Base-by-base conservation (phyloP, 2,329 filamentous ascomycete genomes). In the Elsinoe ampelina region DNA sequence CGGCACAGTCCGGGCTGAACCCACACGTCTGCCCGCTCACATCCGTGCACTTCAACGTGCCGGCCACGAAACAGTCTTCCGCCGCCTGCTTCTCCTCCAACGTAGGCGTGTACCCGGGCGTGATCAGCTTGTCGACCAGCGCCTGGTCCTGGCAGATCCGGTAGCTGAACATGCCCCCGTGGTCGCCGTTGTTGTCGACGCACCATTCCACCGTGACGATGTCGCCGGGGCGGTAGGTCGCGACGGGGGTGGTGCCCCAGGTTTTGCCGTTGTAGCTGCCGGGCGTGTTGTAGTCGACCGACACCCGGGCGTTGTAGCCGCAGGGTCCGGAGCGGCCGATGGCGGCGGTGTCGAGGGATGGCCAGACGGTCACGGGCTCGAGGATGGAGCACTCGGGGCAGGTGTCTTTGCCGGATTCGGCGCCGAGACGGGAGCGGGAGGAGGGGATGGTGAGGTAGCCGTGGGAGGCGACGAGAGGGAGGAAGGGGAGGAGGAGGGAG, bases 241-340 rank as follows among this genome's bases (percentile, higher is more conserved):
- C 19, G 13, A 52, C 48, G 15, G 48, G 48, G 2, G 34, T 34
- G 19, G 30, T 15, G 17, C 48, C 48, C 48, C 48, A 52, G 32
- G 12, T 20, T 11, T 52, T 52, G 19, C 48, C 48, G 35, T 52
- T 52, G 34, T 39, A 52, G 48, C 32, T 38, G 19, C 48, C 48
- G 35, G 48, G 48, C 15, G 48, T 52, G 48, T 52, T 52, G 19
- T 52, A 52, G 48, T 52, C 48, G 32, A 52, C 48, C 2, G 26
- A 35, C 17, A 52, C 48, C 7, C 48, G 48, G 15, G 48, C 48
- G 35, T 52, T 52, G 48, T 52, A 52, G 48, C 48, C 48, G 48
- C 48, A 52, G 12, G 48, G 48, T 52, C 48, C 48, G 48, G 48
- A 52, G 17, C 48, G 48, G 48, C 48, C 48, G 48, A 52, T 52